Evolutionary conservation across 257 asterid genomes (phyloP).

Genomic region (Nicotiana noctiflora): DNA sequence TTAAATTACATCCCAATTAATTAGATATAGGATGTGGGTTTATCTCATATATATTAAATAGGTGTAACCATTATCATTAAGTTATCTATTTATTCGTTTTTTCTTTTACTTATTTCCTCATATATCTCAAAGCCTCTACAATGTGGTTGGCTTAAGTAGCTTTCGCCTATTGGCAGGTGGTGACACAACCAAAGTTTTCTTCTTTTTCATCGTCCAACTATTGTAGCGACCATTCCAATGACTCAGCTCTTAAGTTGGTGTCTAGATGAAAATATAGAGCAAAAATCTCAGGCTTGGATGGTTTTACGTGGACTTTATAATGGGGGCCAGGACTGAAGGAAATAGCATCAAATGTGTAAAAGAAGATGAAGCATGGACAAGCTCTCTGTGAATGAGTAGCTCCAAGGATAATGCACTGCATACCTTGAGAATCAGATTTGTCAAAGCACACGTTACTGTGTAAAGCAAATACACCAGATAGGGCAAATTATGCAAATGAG

Average conservation of each 20-base stretch:
- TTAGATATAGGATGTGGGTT: not conserved
- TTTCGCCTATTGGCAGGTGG: not conserved
- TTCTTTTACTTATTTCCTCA: not conserved
- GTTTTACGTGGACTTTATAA: not conserved
- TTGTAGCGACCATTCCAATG: not conserved
- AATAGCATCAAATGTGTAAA: not conserved
- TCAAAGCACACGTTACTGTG: not conserved
- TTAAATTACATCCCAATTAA: not conserved
- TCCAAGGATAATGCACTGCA: not conserved
- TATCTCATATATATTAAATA: not conserved
- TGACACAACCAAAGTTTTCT: not conserved
- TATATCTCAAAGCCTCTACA: not conserved
- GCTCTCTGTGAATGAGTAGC: not conserved
- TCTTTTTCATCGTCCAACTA: not conserved
- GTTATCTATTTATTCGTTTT: not conserved
- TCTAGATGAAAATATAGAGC: not conserved
- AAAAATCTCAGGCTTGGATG: not conserved
- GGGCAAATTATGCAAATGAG: not conserved
- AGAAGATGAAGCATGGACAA: not conserved
- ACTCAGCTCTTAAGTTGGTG: not conserved
- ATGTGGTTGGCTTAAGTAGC: not conserved
- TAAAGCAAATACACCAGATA: not conserved
- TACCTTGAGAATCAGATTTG: not conserved
- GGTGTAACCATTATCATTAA: not conserved
- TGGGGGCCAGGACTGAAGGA: not conserved